Conservation (phyloP, 1,139 yeast species). For the Saccharomycopsis hybrid region DNA sequence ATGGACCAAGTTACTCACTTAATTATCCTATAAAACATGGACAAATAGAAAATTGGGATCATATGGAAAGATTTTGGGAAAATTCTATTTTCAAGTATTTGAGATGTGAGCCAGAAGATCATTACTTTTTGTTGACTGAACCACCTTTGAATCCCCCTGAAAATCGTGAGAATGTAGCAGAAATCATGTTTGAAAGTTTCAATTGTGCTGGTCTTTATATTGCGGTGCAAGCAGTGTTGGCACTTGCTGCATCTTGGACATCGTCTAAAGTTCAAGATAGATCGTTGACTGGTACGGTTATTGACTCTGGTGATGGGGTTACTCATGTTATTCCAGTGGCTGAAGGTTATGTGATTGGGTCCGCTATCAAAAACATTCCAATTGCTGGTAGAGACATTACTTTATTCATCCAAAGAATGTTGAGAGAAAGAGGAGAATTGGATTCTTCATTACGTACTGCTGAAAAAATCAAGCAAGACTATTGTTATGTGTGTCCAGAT, state of each 20-base stretch:
- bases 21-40: slow-evolving; percentile 95
- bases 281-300: slow-evolving; percentile 95
- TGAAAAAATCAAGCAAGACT: slow-evolving; percentile 91
- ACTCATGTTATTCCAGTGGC: slow-evolving; percentile 99
- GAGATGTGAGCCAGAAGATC: slow-evolving; percentile 98
- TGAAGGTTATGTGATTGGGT: slow-evolving; percentile 96
- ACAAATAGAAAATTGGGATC: slow-evolving; percentile 98
- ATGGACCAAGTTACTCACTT: slow-evolving; percentile 83
- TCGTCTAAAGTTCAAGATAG: slow-evolving; percentile 92
- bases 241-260: slow-evolving; percentile 99
- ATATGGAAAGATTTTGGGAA: slow-evolving; percentile 99
- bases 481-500: slow-evolving; percentile 96
- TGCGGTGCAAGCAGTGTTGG: slow-evolving; percentile 98
- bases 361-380: slow-evolving; percentile 95
- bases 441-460: slow-evolving; percentile 95
- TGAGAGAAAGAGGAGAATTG: slow-evolving; percentile 94
- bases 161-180: slow-evolving; percentile 97
- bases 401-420: slow-evolving; percentile 80
- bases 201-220: slow-evolving; percentile 97
- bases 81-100: slow-evolving; percentile 91
- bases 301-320: slow-evolving; percentile 96
- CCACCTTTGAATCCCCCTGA: slow-evolving; percentile 99
- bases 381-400: slow-evolving; percentile 98
- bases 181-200: slow-evolving; percentile 96
- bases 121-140: slow-evolving; percentile 88